Percentiles rank a stretch among this genome's conserved stretches.
Evolutionary conservation across 352 stramenopile genomes (phyloP).

Genomic region (Globisporangium nunn): DNA sequence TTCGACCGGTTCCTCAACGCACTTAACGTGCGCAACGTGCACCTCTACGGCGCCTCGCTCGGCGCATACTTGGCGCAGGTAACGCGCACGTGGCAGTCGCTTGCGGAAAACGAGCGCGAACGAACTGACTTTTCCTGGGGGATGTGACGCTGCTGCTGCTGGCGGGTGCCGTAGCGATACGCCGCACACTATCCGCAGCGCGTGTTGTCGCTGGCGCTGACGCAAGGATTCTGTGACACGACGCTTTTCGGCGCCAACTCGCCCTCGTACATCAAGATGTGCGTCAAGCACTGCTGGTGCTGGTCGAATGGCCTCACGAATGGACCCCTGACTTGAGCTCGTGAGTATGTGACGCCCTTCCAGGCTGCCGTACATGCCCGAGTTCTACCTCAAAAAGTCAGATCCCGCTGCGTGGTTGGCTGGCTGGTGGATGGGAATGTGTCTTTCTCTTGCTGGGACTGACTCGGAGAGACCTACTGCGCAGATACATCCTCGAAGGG

Average conservation of each 20-base stretch:
- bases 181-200: slow-evolving; percentile 48
- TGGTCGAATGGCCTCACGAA: background rate
- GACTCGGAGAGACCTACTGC: background rate
- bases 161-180: slow-evolving; percentile 30
- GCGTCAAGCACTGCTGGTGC: background rate
- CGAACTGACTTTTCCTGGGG: too few relatives aligned
- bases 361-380: slow-evolving; percentile 58
- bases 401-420: background rate
- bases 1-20: slow-evolving; percentile 75
- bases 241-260: slow-evolving; percentile 30
- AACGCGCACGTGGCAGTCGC: too few relatives aligned
- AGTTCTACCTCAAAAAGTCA: slow-evolving; percentile 73
- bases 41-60: slow-evolving; percentile 66
- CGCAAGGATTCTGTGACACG: slow-evolving; percentile 59
- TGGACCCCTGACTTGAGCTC: background rate
- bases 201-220: slow-evolving; percentile 52
- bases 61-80: slow-evolving; percentile 71
- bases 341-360: background rate
- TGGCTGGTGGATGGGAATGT: background rate
- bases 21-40: slow-evolving; percentile 42
- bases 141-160: background rate
- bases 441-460: background rate
- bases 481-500: slow-evolving; percentile 45
- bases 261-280: slow-evolving; percentile 48
- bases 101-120: background rate